Evolutionary conservation across 352 stramenopile species (phyloP), one percentile per base, ranked within the genome.

Genomic region (Peronospora destructor): DNA sequence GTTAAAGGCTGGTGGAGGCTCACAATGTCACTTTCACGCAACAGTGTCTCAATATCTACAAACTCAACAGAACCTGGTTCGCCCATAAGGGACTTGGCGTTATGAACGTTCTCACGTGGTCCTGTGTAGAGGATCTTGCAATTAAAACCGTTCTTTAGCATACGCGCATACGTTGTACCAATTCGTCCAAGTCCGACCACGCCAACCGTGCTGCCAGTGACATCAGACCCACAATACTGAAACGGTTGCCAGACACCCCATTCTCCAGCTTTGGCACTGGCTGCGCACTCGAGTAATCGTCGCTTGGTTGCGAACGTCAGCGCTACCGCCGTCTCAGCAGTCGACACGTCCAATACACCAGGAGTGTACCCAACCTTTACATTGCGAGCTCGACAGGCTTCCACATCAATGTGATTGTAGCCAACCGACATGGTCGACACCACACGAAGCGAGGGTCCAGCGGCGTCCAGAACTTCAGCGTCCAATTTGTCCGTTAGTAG

Each of bases 341-440:
- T 88, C 4, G 81, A 82, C 40, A 90, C 79, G 49, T 96, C 68
- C 9, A 93, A 68, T 4, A 96, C 86, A 26, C 83, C 82, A 8
- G 78, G 80, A 2, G 85, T 95, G 59, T 94, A 89, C 17, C 83
- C 84, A 5, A 95, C 77, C 12, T 53, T 60, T 44, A 96, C 86
- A 42, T 76, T 70, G 5, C 66, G 52, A 30, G 71, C 69, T 44
- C 74, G 58, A 41, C 82, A 94, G 28, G 79, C 79, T 10, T 83
- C 62, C 2, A 95, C 59, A 43, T 94, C 85, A 57, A 97, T 93
- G 60, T 97, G 86, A 72, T 97, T 91, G 46, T 87, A 79, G 45
- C 88, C 88, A 5, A 93, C 86, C 17, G 78, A 94, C 82, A 97
- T 88, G 34, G 88, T 95, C 46, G 54, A 90, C 23, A 87, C 78